Evolutionary conservation across 2,329 filamentous ascomycete genomes (phyloP).

Genomic region (Aspergillus awamori): DNA sequence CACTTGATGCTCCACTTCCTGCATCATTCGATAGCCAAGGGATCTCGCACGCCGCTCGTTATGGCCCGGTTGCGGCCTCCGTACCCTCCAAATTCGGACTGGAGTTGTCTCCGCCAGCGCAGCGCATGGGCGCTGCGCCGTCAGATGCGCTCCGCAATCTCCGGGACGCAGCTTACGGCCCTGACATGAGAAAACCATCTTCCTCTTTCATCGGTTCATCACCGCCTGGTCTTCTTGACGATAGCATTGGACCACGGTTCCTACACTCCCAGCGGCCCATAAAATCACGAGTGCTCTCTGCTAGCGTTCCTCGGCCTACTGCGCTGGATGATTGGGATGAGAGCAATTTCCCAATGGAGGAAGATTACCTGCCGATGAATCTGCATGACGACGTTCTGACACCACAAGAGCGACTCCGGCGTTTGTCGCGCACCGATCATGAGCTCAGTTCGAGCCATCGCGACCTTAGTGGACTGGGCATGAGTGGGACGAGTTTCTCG

Average conservation of each 20-base stretch:
- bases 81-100: slow-evolving; percentile 90
- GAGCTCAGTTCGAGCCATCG: slow-evolving; percentile 52
- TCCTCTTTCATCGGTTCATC: slow-evolving; percentile 57
- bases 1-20: slow-evolving; percentile 87
- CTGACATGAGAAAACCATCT: slow-evolving; percentile 66
- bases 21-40: slow-evolving; percentile 96
- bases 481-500: slow-evolving; percentile 51
- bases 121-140: slow-evolving; percentile 62
- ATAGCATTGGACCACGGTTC: slow-evolving; percentile 64
- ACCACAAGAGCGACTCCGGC: slow-evolving; percentile 62
- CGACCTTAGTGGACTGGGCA: slow-evolving; percentile 55
- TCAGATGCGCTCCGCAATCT: slow-evolving; percentile 64
- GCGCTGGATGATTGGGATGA: slow-evolving; percentile 63
- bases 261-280: slow-evolving; percentile 69
- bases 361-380: slow-evolving; percentile 79
- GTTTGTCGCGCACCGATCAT: slow-evolving; percentile 61
- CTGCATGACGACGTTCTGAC: slow-evolving; percentile 66
- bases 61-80: slow-evolving; percentile 87
- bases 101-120: slow-evolving; percentile 75
- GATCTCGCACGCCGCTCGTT: slow-evolving; percentile 85
- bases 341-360: slow-evolving; percentile 75
- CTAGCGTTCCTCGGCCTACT: slow-evolving; percentile 59
- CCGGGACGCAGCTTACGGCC: slow-evolving; percentile 68
- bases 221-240: slow-evolving; percentile 66
- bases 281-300: slow-evolving; percentile 60